phyloP scores from a whole-genome alignment of 805 yeast species.

The Myxozyma neglecta region DNA sequence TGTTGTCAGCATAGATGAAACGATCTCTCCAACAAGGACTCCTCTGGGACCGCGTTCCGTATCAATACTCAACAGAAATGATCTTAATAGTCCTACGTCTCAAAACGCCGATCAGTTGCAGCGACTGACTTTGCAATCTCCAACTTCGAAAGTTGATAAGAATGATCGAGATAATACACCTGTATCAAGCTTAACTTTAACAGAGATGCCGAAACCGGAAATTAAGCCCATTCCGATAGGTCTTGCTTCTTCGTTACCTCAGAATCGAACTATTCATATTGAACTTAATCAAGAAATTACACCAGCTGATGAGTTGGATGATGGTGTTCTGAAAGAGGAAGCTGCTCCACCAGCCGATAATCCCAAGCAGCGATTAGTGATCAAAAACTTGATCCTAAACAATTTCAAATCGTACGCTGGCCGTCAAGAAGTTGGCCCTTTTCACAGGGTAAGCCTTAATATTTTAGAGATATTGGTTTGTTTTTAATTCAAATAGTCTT shows the following conservation, averaged over 20 bases:
- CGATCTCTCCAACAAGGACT: background rate
- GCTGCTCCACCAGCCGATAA: constrained; percentile 1
- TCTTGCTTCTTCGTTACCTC: background rate
- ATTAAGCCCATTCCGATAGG: background rate
- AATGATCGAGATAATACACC: background rate
- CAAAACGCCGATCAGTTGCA: background rate
- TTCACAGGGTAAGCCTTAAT: constrained; percentile 50
- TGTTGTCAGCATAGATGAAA: background rate
- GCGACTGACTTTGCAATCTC: constrained; percentile 2
- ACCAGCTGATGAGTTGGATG: background rate
- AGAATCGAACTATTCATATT: background rate
- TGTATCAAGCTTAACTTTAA: background rate
- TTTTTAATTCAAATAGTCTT: no score
- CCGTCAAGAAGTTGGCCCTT: constrained; percentile 88
- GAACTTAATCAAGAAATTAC: no score
- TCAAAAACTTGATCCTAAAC: constrained; percentile 67
- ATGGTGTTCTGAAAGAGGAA: background rate
- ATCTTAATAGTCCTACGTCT: background rate
- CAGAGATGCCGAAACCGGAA: background rate
- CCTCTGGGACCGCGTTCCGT: constrained; percentile 1
- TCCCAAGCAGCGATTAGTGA: constrained; percentile 58
- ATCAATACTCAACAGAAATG: background rate
- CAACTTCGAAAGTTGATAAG: background rate
- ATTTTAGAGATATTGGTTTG: no score
- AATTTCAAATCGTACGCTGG: constrained; percentile 98